A percentile compares a stretch with the other conserved stretches of the same genome.
These are phyloP conservation scores for Lobosporangium transversale DNA, from an alignment of 192 early-diverging fungal genomes.

Conservation along the genomic window DNA sequence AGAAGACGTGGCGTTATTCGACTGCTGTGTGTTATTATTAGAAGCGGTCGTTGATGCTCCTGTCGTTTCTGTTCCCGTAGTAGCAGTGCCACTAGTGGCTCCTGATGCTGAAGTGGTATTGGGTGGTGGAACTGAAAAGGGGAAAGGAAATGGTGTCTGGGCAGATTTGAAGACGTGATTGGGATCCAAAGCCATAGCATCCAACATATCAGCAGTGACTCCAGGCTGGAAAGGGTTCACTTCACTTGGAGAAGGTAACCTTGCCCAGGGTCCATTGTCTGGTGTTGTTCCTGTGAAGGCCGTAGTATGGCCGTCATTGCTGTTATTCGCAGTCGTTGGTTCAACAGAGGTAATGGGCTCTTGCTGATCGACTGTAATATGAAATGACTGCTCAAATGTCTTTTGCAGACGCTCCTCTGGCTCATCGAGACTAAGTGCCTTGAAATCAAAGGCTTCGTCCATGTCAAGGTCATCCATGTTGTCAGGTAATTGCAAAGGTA, in stretches of 20 bases:
- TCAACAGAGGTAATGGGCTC: not conserved
- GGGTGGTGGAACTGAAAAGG: constrained; percentile 10
- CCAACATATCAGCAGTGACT: constrained; percentile 25
- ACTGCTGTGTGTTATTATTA: not conserved
- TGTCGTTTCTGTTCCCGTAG: no score
- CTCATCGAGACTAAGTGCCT: constrained; percentile 23
- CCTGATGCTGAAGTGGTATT: not conserved
- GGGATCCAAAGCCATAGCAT: constrained; percentile 46
- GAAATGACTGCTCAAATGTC: constrained; percentile 17
- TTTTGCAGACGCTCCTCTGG: constrained; percentile 19
- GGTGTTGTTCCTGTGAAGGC: not conserved
- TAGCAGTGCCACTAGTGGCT: not conserved
- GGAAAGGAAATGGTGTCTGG: constrained; percentile 16
- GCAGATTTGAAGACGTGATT: constrained; percentile 46
- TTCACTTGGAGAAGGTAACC: constrained; percentile 3
- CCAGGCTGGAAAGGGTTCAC: constrained; percentile 33
- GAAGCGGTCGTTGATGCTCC: not conserved
- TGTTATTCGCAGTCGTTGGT: not conserved
- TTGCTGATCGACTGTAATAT: not conserved
- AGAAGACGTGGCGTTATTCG: not conserved
- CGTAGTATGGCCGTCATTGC: not conserved
- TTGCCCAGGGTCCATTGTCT: constrained; percentile 42
- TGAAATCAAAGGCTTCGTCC: constrained; percentile 42
- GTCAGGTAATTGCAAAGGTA: not conserved
- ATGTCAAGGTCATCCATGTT: constrained; percentile 32